A percentile compares a stretch with the other conserved stretches of the same genome.
These are phyloP conservation scores for Nissolia schottii DNA, from an alignment of 306 rosid genomes.

Conservation along the genomic window DNA sequence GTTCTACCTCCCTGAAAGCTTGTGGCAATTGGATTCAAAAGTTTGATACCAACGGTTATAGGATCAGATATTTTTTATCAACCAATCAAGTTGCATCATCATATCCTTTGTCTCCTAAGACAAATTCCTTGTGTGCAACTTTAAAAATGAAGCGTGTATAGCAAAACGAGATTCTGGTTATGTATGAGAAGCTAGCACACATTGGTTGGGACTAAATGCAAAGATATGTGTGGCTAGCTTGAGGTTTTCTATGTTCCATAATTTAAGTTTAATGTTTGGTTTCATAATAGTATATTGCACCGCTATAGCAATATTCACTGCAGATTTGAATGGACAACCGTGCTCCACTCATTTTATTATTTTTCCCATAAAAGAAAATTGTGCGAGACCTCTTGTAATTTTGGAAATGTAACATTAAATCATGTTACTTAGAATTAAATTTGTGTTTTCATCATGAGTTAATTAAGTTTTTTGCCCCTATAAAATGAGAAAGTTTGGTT, in stretches of 20 bases:
- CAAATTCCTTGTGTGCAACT: conserved; percentile 22
- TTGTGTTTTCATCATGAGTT: too few relatives aligned
- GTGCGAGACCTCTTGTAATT: too few relatives aligned
- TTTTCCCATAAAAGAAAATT: too few relatives aligned
- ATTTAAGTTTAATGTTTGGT: not conserved
- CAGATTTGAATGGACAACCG: not conserved
- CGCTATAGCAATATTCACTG: not conserved
- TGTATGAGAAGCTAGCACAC: conserved; percentile 4
- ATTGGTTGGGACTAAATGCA: conserved; percentile 18
- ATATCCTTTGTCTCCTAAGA: conserved; percentile 19
- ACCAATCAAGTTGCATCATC: conserved; percentile 10
- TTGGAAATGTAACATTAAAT: too few relatives aligned
- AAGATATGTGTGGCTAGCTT: not conserved
- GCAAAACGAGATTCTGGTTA: conserved; percentile 23
- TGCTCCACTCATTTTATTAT: not conserved
- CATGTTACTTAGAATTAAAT: too few relatives aligned
- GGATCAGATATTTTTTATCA: conserved; percentile 12
- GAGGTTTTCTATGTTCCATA: not conserved
- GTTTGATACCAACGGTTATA: not conserved
- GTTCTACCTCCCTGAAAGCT: conserved; percentile 5
- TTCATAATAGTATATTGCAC: not conserved
- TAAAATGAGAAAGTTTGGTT: too few relatives aligned
- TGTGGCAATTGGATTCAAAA: not conserved
- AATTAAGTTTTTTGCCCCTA: too few relatives aligned
- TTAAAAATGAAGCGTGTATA: conserved; percentile 1